Percentiles rank a stretch among this genome's conserved stretches.
Conservation (phyloP, 2,329 filamentous ascomycete species). For the Sphaceloma murrayae region DNA sequence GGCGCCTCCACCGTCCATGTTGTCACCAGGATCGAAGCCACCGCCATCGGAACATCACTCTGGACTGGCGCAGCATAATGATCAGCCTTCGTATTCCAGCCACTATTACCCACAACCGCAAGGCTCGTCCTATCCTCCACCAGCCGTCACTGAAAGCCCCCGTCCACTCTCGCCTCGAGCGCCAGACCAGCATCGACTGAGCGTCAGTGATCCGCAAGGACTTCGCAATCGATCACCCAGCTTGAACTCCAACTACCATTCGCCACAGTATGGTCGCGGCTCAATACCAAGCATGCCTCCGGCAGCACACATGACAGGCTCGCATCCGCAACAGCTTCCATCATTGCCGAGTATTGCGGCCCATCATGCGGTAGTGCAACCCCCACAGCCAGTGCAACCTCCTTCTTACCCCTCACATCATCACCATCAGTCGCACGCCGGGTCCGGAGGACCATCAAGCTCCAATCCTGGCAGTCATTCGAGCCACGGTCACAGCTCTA, state of each 20-base stretch:
- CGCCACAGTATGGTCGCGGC: slow-evolving; percentile 52
- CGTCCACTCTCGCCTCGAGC: slow-evolving; percentile 68
- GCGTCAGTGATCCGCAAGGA: slow-evolving; percentile 37
- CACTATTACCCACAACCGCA: slow-evolving; percentile 23
- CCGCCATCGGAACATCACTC: slow-evolving; percentile 30
- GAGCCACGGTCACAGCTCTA: slow-evolving; percentile 46
- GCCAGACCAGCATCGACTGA: slow-evolving; percentile 42
- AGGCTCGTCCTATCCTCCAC: slow-evolving; percentile 26
- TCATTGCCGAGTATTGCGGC: slow-evolving; percentile 33
- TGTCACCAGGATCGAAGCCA: slow-evolving; percentile 25
- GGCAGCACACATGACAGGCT: slow-evolving; percentile 33
- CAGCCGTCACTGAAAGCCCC: slow-evolving; percentile 65
- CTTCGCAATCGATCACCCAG: slow-evolving; percentile 56
- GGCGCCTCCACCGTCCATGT: slow-evolving; percentile 30
- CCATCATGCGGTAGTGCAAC: slow-evolving; percentile 22
- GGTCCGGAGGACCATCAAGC: slow-evolving; percentile 28
- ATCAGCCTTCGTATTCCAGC: slow-evolving; percentile 6
- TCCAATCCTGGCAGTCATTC: slow-evolving; percentile 44
- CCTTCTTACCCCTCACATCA: slow-evolving; percentile 14
- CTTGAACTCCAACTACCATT: slow-evolving; percentile 54
- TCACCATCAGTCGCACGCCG: slow-evolving; percentile 17
- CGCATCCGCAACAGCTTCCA: slow-evolving; percentile 28
- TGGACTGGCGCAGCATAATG: slow-evolving; percentile 28
- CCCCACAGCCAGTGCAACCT: slow-evolving; percentile 20
- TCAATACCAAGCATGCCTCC: slow-evolving; percentile 50